Percentiles rank a stretch among this genome's conserved stretches.
These are phyloP conservation scores for Clarkia xantiana DNA, from an alignment of 345 rosid species.

Conservation along the genomic window DNA sequence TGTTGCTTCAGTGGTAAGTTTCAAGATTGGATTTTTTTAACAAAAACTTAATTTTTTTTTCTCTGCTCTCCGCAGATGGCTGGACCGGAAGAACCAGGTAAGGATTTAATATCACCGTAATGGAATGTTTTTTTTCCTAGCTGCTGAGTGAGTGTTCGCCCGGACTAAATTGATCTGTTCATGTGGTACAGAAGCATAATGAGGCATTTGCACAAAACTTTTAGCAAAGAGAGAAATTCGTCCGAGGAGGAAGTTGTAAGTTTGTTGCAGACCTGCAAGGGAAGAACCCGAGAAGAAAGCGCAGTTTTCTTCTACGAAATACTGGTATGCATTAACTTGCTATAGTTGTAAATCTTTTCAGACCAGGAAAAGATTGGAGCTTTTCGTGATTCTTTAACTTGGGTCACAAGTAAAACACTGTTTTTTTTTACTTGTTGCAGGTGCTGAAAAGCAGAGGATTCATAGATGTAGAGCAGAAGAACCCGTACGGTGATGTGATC, in stretches of 20 bases:
- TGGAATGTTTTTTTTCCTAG: not conserved
- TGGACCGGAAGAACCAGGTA: conserved; percentile 52
- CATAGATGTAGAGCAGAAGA: conserved; percentile 49
- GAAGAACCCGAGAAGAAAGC: conserved; percentile 44
- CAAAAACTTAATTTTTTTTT: not conserved
- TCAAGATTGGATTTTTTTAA: not conserved
- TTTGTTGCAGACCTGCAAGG: conserved; percentile 29
- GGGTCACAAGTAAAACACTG: not conserved
- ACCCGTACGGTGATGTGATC: conserved; percentile 39
- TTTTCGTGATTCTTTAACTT: not conserved
- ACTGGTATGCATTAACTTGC: conserved; percentile 33
- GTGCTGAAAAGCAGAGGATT: conserved; percentile 47
- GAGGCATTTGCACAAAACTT: conserved; percentile 28
- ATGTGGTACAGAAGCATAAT: conserved; percentile 36
- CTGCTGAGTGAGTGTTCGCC: not conserved
- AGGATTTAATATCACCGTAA: not conserved
- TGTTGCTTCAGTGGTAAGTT: not conserved
- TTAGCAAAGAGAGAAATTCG: conserved; percentile 18
- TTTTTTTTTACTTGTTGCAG: conserved; percentile 32
- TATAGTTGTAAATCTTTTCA: not conserved
- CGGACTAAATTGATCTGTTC: not conserved
- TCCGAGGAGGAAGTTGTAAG: conserved; percentile 37
- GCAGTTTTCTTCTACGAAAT: conserved; percentile 78
- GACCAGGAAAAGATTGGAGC: not conserved
- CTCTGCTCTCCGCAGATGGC: conserved; percentile 32